Evolutionary conservation across 2,329 filamentous ascomycete genomes (phyloP).

Genomic region (Diaporthe helianthi): DNA sequence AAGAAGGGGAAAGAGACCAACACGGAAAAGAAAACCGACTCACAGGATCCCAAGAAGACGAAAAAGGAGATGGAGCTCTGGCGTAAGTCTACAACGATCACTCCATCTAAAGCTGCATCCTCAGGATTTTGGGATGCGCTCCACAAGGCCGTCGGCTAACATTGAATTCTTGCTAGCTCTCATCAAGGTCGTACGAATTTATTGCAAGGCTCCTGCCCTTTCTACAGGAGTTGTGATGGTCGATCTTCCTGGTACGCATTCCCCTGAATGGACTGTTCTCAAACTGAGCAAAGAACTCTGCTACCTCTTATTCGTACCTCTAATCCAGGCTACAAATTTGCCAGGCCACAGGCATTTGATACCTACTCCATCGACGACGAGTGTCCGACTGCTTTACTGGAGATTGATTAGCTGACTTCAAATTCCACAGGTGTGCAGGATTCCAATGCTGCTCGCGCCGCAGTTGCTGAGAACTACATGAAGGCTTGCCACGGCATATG

Average conservation of each 20-base stretch:
- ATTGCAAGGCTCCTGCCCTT: conserved; percentile 44
- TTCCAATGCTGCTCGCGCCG: conserved; percentile 64
- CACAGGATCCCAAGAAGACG: too few relatives aligned
- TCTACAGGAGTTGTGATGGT: conserved; percentile 47
- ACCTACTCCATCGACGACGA: too few relatives aligned
- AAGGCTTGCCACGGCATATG: conserved; percentile 66
- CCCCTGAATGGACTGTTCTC: not conserved
- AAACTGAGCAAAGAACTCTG: not conserved
- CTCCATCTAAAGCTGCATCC: not conserved
- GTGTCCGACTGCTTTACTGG: not conserved
- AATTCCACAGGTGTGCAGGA: conserved; percentile 52
- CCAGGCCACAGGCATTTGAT: too few relatives aligned
- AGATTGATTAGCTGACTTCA: not conserved
- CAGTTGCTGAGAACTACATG: conserved; percentile 65
- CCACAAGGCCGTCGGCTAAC: too few relatives aligned
- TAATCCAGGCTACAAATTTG: too few relatives aligned
- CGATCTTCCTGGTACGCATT: conserved; percentile 57
- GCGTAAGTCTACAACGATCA: conserved; percentile 40
- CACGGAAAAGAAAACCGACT: too few relatives aligned
- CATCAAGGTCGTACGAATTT: conserved; percentile 57
- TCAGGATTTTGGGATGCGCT: too few relatives aligned
- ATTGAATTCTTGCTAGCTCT: conserved; percentile 44
- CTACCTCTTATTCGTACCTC: too few relatives aligned
- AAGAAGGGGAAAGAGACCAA: too few relatives aligned
- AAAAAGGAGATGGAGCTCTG: conserved; percentile 49